Evolutionary conservation across 257 asterid genomes (phyloP).

Genomic region (Nicotiana sylvestris): DNA sequence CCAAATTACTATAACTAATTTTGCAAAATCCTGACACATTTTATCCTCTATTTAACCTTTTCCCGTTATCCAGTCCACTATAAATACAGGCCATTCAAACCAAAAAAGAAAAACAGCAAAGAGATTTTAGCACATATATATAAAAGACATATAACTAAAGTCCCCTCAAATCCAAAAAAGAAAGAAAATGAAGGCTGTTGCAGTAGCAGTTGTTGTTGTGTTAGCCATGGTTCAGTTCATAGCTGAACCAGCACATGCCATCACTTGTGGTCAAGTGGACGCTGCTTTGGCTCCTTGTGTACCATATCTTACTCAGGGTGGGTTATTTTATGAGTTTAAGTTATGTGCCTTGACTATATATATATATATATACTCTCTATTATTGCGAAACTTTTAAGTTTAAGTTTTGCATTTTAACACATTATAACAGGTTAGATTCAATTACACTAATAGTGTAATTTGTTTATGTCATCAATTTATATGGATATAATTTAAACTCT

Average conservation of each 20-base stretch:
- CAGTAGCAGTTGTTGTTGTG: background rate
- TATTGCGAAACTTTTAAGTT: no score
- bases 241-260: background rate
- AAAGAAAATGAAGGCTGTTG: background rate
- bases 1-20: background rate
- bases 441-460: no score
- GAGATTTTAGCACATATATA: background rate
- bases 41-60: background rate
- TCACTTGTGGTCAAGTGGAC: background rate
- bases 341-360: no score
- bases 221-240: background rate
- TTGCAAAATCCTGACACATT: background rate
- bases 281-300: background rate
- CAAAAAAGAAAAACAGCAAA: background rate
- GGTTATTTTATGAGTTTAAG: no score
- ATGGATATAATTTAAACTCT: no score
- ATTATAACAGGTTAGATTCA: no score
- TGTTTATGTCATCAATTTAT: no score
- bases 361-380: no score
- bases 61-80: background rate
- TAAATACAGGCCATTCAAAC: background rate
- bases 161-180: background rate
- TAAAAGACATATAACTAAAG: no score
- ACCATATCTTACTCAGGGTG: background rate
- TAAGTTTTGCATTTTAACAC: no score